phyloP scores from a whole-genome alignment of 805 yeast genomes.

The Wickerhamiella parazyma region DNA sequence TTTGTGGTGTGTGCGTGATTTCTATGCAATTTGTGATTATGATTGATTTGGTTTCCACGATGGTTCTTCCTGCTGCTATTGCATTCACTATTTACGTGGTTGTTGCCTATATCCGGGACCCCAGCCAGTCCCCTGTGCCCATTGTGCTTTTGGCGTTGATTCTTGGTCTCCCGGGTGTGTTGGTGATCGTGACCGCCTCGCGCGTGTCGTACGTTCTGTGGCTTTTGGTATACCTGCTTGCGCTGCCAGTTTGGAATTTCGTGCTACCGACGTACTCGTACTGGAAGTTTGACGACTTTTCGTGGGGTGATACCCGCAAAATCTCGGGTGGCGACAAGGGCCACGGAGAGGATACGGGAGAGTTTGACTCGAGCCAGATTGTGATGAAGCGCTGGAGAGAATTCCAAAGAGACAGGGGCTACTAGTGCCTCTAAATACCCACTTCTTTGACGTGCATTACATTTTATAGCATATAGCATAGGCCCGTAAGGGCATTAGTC shows the following conservation, averaged over 20 bases:
- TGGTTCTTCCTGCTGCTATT: constrained; percentile 81
- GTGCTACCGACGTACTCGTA: constrained; percentile 73
- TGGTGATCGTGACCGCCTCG: constrained; percentile 71
- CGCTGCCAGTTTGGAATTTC: constrained; percentile 91
- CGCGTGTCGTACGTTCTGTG: constrained; percentile 58
- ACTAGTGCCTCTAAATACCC: too few relatives aligned
- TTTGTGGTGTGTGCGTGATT: constrained; percentile 89
- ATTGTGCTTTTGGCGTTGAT: constrained; percentile 62
- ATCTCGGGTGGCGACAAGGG: constrained; percentile 54
- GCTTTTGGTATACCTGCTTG: constrained; percentile 63
- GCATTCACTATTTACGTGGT: constrained; percentile 70
- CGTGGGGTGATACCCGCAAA: constrained; percentile 93
- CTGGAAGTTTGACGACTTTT: constrained; percentile 92
- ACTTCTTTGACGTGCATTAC: too few relatives aligned
- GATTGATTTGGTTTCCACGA: constrained; percentile 73
- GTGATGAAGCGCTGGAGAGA: constrained; percentile 92
- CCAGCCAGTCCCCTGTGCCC: constrained; percentile 67
- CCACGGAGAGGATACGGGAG: constrained; percentile 62
- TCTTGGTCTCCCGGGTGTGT: constrained; percentile 72
- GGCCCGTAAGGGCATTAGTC: too few relatives aligned
- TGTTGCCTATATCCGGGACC: constrained; percentile 50
- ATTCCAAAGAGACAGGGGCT: constrained; percentile 59
- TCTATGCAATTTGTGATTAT: constrained; percentile 87
- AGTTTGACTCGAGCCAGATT: constrained; percentile 82
- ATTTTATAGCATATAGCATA: too few relatives aligned